These are phyloP conservation scores for Echeveria elegans DNA, from an alignment of 164 flowering plant genomes.

Conservation along the genomic window DNA sequence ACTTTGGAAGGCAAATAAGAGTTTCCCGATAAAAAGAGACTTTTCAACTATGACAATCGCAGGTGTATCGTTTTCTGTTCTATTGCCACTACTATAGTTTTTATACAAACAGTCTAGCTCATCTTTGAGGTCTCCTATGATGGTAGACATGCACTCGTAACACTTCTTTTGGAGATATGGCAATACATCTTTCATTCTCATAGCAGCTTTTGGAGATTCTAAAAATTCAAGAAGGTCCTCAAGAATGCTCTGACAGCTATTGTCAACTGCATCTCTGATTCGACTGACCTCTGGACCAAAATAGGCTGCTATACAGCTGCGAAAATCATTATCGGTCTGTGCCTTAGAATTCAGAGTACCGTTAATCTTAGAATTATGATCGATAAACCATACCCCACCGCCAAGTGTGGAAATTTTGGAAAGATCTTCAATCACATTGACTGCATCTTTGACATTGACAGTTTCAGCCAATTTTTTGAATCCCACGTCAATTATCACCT, in stretches of 20 bases:
- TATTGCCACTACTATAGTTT: conserved; percentile 23
- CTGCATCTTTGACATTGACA: conserved; percentile 41
- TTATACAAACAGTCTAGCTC: conserved; percentile 50
- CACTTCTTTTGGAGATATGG: conserved; percentile 78
- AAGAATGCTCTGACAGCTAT: conserved; percentile 50
- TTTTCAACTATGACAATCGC: conserved; percentile 58
- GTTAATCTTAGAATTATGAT: conserved; percentile 39
- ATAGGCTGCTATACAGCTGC: conserved; percentile 58
- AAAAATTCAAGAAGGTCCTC: conserved; percentile 71
- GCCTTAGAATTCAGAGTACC: conserved; percentile 26
- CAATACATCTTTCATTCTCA: conserved; percentile 62
- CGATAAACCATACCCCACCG: conserved; percentile 90
- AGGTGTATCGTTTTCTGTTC: conserved; percentile 16
- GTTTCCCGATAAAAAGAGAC: conserved; percentile 82
- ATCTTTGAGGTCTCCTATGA: conserved; percentile 46
- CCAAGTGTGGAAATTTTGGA: conserved; percentile 42
- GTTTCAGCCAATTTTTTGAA: conserved; percentile 36
- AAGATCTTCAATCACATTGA: conserved; percentile 27
- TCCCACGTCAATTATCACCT: conserved; percentile 45
- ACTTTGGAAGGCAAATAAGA: conserved; percentile 72
- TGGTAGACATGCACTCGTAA: conserved; percentile 52
- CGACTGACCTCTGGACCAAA: conserved; percentile 79
- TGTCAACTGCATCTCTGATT: conserved; percentile 79
- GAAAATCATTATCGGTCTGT: conserved; percentile 45
- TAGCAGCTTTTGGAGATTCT: conserved; percentile 69